Evolutionary conservation across 1,139 yeast species (phyloP).

Genomic region (Zygosaccharomyces pseudobailii): DNA sequence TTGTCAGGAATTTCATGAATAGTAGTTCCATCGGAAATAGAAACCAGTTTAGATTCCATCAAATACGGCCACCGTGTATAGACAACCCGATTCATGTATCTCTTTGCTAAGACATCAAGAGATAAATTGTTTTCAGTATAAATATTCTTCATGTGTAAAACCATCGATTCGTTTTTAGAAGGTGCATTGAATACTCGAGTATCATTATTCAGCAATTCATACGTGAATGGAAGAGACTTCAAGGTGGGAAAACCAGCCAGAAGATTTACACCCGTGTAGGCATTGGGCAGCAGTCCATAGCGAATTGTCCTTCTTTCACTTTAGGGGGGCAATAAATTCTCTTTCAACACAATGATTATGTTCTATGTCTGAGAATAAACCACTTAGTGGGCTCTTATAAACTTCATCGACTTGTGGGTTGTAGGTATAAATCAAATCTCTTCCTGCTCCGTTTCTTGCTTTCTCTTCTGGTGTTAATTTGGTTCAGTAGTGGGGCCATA

Average conservation of each 20-base stretch:
- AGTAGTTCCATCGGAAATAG: slow-evolving; percentile 53
- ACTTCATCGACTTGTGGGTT: slow-evolving; percentile 72
- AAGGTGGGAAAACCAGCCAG: slow-evolving; percentile 91
- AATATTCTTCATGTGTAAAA: slow-evolving; percentile 55
- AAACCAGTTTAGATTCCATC: slow-evolving; percentile 69
- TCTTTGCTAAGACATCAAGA: slow-evolving; percentile 51
- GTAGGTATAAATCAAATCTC: slow-evolving; percentile 58
- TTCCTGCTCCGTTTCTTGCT: slow-evolving; percentile 69
- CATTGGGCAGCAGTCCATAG: slow-evolving; percentile 64
- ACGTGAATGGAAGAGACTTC: slow-evolving; percentile 58
- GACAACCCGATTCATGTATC: slow-evolving; percentile 54
- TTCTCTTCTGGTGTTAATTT: slow-evolving; percentile 65
- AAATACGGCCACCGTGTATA: slow-evolving; percentile 88
- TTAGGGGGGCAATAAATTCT: slow-evolving; percentile 48
- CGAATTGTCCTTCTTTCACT: slow-evolving; percentile 43
- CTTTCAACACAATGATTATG: slow-evolving; percentile 72
- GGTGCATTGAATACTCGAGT: slow-evolving; percentile 82
- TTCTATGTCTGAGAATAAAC: slow-evolving; percentile 69
- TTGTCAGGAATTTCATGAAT: slow-evolving; percentile 43
- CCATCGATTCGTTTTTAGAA: slow-evolving; percentile 75
- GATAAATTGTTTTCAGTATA: slow-evolving; percentile 42
- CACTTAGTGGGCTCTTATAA: slow-evolving; percentile 75
- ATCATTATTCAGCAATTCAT: slow-evolving; percentile 52
- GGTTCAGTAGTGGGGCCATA: slow-evolving; percentile 56
- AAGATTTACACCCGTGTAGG: slow-evolving; percentile 60